Base-by-base conservation (phyloP, 2,329 filamentous ascomycete genomes). In the Alternaria arbusti region DNA sequence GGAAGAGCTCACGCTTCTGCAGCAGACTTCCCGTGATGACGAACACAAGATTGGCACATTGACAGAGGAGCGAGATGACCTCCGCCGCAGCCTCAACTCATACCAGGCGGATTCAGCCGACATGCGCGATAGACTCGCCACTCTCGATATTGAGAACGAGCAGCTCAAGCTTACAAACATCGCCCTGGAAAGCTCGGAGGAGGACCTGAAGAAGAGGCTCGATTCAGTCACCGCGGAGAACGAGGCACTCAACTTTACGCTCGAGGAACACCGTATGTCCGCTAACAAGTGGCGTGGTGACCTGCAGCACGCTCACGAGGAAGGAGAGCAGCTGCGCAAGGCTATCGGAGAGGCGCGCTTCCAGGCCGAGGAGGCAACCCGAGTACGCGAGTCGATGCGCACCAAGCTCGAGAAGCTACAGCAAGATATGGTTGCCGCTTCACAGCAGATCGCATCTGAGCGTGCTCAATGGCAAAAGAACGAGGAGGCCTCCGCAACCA, bases 291-390 rank as follows among this genome's bases (percentile, higher is more conserved):
- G 88, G 83, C 86, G 86, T 49, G 81, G 84, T 47, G 86, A 90
- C 63, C 83, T 88, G 10, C 86, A 90, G 52, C 81, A 85, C 30
- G 84, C 84, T 50, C 69, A 78, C 49, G 73, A 77, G 47, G 78
- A 80, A 59, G 71, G 92, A 70, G 92, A 91, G 78, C 90, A 91
- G 68, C 84, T 97, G 60, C 89, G 90, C 70, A 89, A 88, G 75
- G 89, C 90, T 28, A 88, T 97, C 61, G 88, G 90, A 65, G 90
- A 89, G 22, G 85, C 97, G 59, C 89, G 90, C 65, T 87, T 87
- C 49, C 94, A 97, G 76, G 88, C 96, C 45, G 90, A 96, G 74
- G 94, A 97, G 81, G 95, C 93, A 74, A 89, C 94, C 74, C 89
- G 91, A 67, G 87, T 96, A 63, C 90, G 94, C 61, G 93, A 97